Conservation (phyloP, 164 flowering plant genomes). For the Vitis labrusca region DNA sequence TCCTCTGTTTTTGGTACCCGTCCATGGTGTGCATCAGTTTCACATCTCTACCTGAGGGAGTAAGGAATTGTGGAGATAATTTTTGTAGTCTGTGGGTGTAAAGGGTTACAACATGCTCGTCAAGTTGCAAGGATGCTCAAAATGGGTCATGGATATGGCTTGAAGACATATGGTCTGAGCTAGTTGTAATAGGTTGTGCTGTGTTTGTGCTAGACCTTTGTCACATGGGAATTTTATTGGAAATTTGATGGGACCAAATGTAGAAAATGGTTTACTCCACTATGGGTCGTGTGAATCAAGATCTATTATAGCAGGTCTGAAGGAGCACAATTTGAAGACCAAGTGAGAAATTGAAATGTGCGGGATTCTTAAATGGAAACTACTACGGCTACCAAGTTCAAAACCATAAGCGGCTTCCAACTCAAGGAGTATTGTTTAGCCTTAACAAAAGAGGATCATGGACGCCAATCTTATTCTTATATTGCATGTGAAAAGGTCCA, state of each 20-base stretch:
- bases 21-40: too few relatives aligned
- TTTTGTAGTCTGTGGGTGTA: too few relatives aligned
- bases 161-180: constrained; percentile 89
- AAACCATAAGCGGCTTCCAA: constrained; percentile 94
- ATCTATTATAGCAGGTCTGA: constrained; percentile 54
- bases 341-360: constrained; percentile 75
- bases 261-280: constrained; percentile 82
- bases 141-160: constrained; percentile 27
- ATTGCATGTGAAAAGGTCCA: constrained; percentile 97
- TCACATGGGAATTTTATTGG: constrained; percentile 83
- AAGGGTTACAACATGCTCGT: too few relatives aligned
- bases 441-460: constrained; percentile 93
- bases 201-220: constrained; percentile 83
- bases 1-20: too few relatives aligned
- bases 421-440: constrained; percentile 84
- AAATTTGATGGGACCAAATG: constrained; percentile 73
- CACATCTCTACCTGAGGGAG: too few relatives aligned
- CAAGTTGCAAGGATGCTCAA: too few relatives aligned
- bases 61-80: too few relatives aligned
- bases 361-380: constrained; percentile 64
- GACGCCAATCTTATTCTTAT: constrained; percentile 73
- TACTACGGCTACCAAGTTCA: constrained; percentile 59
- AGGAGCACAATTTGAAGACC: constrained; percentile 61
- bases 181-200: constrained; percentile 77
- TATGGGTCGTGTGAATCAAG: constrained; percentile 73